These are phyloP conservation scores for Limnanthes douglasii DNA, from an alignment of 345 rosid species.

Conservation along the genomic window DNA sequence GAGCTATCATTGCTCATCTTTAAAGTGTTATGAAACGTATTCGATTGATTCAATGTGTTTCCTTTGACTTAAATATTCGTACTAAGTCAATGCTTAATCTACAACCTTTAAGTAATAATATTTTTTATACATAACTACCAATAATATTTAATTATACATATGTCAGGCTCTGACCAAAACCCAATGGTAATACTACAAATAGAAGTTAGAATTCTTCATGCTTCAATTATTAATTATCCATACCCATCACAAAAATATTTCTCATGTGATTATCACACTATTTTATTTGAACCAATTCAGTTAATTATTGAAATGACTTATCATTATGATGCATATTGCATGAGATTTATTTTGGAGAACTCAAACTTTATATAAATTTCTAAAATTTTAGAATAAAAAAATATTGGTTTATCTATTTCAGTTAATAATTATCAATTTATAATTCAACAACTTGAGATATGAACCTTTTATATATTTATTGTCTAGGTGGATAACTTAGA, in stretches of 20 bases:
- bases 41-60: too few relatives aligned
- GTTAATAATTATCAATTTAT: not conserved
- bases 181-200: constrained; percentile 63
- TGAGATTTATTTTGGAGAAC: constrained; percentile 87
- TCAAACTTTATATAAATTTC: constrained; percentile 53
- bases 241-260: constrained; percentile 78
- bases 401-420: not conserved
- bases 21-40: too few relatives aligned
- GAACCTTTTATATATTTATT: not conserved
- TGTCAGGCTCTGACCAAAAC: constrained; percentile 12
- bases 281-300: constrained; percentile 1
- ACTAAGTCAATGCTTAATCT: too few relatives aligned
- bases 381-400: too few relatives aligned
- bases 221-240: constrained; percentile 48
- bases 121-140: too few relatives aligned
- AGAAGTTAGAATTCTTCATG: constrained; percentile 63
- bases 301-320: not conserved
- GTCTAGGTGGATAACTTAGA: constrained; percentile 44
- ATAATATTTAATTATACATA: constrained; percentile 17
- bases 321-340: constrained; percentile 14
- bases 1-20: too few relatives aligned
- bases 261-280: constrained; percentile 39
- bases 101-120: too few relatives aligned
- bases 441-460: not conserved
- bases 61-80: too few relatives aligned